phyloP scores from a whole-genome alignment of 805 yeast genomes.

The Ogataea angusta region DNA sequence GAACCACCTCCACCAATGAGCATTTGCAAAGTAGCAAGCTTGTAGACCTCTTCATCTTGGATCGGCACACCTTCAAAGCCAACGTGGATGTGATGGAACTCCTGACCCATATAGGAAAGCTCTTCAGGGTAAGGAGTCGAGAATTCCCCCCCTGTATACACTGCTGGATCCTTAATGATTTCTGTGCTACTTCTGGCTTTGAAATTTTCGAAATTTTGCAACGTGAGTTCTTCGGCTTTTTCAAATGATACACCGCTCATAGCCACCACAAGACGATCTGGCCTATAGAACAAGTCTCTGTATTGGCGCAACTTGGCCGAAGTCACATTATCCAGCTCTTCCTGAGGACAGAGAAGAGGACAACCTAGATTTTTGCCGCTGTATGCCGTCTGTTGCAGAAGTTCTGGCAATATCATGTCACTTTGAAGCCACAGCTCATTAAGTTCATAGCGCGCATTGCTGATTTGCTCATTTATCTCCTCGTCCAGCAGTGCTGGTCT shows the following conservation, averaged over 20 bases:
- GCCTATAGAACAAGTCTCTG: slow-evolving; percentile 64
- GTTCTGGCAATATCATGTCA: slow-evolving; percentile 82
- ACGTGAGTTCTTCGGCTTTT: slow-evolving; percentile 61
- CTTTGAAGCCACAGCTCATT: slow-evolving; percentile 80
- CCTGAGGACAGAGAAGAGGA: slow-evolving; percentile 80
- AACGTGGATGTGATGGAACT: slow-evolving; percentile 78
- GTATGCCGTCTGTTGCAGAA: slow-evolving; percentile 84
- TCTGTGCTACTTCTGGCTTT: slow-evolving; percentile 23
- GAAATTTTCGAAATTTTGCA: slow-evolving; percentile 65
- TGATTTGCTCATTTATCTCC: slow-evolving; percentile 71
- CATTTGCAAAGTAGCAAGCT: slow-evolving; percentile 85
- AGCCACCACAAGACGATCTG: slow-evolving; percentile 80
- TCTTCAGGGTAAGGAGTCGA: slow-evolving; percentile 52
- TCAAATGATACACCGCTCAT: slow-evolving; percentile 81
- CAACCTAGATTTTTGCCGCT: slow-evolving; percentile 71
- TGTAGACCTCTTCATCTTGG: slow-evolving; percentile 81
- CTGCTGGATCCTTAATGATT: slow-evolving; percentile 37
- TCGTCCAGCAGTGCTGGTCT: slow-evolving; percentile 63
- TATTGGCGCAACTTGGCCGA: slow-evolving; percentile 52
- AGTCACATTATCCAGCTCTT: slow-evolving; percentile 54
- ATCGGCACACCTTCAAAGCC: slow-evolving; percentile 88
- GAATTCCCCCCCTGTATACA: slow-evolving; percentile 59
- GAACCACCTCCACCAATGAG: slow-evolving; percentile 96
- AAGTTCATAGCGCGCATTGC: slow-evolving; percentile 76
- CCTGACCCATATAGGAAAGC: slow-evolving; percentile 64